These are phyloP conservation scores for Pinguiococcus pyrenoidosus DNA, from an alignment of 108 stramenopile species.

Conservation along the genomic window DNA sequence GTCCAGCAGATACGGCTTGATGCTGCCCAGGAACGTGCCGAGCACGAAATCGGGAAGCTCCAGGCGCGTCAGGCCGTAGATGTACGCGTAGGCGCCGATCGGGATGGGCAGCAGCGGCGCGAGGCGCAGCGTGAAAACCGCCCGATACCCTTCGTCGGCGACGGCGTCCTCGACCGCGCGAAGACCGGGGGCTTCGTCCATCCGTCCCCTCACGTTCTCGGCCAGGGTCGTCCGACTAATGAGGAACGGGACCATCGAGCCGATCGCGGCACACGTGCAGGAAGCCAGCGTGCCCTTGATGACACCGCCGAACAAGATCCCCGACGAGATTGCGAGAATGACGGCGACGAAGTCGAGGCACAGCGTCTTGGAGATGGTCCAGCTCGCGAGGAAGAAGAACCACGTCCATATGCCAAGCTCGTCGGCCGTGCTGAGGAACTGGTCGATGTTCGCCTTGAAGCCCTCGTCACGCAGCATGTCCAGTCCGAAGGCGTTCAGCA, in stretches of 20 bases:
- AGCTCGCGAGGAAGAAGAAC: background rate
- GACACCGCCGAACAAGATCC: slow-evolving; percentile 78
- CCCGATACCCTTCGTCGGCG: slow-evolving; percentile 70
- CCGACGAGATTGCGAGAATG: slow-evolving; percentile 60
- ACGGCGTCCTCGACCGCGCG: slow-evolving; percentile 80
- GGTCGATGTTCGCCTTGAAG: background rate
- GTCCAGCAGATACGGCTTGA: slow-evolving; percentile 83
- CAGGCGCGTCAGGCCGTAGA: slow-evolving; percentile 59
- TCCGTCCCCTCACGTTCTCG: slow-evolving; percentile 8
- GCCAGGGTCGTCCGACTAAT: background rate
- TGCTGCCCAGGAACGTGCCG: slow-evolving; percentile 69
- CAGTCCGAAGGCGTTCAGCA: slow-evolving; percentile 29
- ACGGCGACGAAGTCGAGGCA: slow-evolving; percentile 68
- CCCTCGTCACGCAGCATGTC: background rate
- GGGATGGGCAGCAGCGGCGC: slow-evolving; percentile 83
- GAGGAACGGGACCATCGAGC: background rate
- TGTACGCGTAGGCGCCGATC: slow-evolving; percentile 80
- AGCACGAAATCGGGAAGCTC: slow-evolving; percentile 57
- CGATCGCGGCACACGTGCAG: no score
- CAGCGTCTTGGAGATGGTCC: slow-evolving; percentile 16
- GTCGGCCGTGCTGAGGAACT: no score
- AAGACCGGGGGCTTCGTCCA: slow-evolving; percentile 38
- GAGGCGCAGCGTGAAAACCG: slow-evolving; percentile 72
- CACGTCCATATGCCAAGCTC: background rate
- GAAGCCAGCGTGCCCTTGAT: slow-evolving; percentile 64